Conservation (phyloP, 768 basidiomycete species). For the Termitomyces bulborhizus region DNA sequence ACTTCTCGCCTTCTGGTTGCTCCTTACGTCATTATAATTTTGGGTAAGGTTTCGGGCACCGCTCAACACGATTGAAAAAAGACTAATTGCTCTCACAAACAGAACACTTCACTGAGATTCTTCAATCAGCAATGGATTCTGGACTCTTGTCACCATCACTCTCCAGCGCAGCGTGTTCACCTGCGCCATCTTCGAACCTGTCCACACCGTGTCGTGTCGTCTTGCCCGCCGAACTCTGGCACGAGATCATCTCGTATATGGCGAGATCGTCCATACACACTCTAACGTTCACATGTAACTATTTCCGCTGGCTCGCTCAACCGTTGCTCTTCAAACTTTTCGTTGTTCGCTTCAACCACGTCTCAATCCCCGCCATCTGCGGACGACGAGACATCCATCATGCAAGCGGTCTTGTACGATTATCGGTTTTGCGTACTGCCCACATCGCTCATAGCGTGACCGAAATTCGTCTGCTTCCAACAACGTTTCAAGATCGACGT, state of each 20-base stretch:
- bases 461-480: conserved; percentile 13
- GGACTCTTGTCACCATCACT: background rate
- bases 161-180: background rate
- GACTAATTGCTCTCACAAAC: background rate
- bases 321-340: conserved; percentile 16
- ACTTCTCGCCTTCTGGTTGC: background rate
- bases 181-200: background rate
- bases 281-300: conserved; percentile 9
- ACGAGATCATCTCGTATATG: conserved; percentile 12
- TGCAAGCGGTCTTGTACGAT: conserved; percentile 4
- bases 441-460: conserved; percentile 11
- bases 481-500: background rate
- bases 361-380: background rate
- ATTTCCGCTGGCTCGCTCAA: conserved; percentile 14
- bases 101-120: background rate
- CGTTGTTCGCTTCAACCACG: conserved; percentile 8
- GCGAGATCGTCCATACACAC: conserved; percentile 5
- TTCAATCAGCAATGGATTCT: background rate
- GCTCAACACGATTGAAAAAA: background rate
- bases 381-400: conserved; percentile 7
- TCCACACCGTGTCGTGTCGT: background rate
- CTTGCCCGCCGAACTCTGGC: conserved; percentile 15
- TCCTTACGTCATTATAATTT: background rate
- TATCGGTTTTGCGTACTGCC: conserved; percentile 4
- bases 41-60: background rate